A percentile compares a stretch with the other conserved stretches of the same genome.
Conservation (phyloP, 805 yeast species). For the Yarrowia divulgata region DNA sequence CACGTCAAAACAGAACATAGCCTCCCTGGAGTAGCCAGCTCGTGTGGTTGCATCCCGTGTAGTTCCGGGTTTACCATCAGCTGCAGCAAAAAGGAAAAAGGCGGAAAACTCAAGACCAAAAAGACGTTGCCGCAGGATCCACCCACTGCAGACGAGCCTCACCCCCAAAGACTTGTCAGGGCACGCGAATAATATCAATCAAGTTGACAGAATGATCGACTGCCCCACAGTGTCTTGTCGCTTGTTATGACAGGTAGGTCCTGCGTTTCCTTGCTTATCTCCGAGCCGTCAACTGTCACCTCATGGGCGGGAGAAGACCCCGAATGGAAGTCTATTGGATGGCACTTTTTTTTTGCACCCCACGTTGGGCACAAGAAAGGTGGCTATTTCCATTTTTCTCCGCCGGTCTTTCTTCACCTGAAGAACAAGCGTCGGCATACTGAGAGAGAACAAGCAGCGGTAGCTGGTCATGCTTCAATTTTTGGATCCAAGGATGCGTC, state of each 20-base stretch:
- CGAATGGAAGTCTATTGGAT: slow-evolving; percentile 5
- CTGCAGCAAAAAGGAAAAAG: neutral
- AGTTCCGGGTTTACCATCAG: neutral
- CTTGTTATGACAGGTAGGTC: slow-evolving; percentile 13
- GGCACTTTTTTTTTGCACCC: neutral
- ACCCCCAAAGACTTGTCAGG: slow-evolving; percentile 10
- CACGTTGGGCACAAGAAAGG: neutral
- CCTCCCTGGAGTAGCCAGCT: slow-evolving; percentile 26
- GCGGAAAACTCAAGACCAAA: neutral
- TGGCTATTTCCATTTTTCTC: neutral
- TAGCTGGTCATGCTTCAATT: neutral
- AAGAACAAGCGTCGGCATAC: slow-evolving; percentile 11
- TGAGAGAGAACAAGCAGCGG: slow-evolving; percentile 1
- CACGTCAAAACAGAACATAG: slow-evolving; percentile 23
- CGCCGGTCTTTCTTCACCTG: neutral
- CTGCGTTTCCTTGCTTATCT: slow-evolving; percentile 12
- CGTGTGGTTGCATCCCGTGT: slow-evolving; percentile 31
- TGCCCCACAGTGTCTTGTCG: slow-evolving; percentile 22
- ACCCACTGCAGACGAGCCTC: slow-evolving; percentile 4
- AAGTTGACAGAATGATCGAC: slow-evolving; percentile 17
- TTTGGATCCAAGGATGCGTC: neutral
- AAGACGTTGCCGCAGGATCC: slow-evolving; percentile 20
- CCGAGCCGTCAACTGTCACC: slow-evolving; percentile 22
- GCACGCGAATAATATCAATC: slow-evolving; percentile 9
- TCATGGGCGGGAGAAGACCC: slow-evolving; percentile 21